Evolutionary conservation across 2,329 filamentous ascomycete species (phyloP).

Genomic region (Exophiala lecanii-corni): DNA sequence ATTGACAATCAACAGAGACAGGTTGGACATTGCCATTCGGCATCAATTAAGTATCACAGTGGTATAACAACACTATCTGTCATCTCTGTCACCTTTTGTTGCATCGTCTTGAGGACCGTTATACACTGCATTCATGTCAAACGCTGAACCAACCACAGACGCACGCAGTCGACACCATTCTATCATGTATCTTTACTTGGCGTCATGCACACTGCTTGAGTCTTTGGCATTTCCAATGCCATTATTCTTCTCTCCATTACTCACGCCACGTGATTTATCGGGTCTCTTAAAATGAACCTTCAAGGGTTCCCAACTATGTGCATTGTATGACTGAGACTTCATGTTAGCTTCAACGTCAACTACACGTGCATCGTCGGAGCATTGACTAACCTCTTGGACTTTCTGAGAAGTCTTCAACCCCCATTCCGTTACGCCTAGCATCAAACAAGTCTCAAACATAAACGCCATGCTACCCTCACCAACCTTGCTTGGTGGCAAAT

Average conservation of each 20-base stretch:
- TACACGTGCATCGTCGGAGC: no score
- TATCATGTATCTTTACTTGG: not conserved
- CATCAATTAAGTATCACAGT: no score
- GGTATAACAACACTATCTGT: no score
- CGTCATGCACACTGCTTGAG: conserved; percentile 20
- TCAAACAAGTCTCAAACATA: conserved; percentile 62
- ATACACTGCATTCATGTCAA: no score
- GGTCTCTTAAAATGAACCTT: conserved; percentile 59
- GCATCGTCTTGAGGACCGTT: no score
- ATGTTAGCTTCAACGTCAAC: no score
- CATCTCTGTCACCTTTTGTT: no score
- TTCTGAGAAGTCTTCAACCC: conserved; percentile 65
- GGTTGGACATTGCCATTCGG: no score
- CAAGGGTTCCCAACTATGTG: conserved; percentile 72
- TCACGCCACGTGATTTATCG: conserved; percentile 37
- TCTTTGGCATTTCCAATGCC: conserved; percentile 22
- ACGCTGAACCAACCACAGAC: no score
- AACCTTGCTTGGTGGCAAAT: conserved; percentile 53
- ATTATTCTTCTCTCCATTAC: conserved; percentile 19
- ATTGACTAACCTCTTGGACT: conserved; percentile 50
- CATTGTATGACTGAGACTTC: conserved; percentile 64
- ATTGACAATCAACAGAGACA: no score
- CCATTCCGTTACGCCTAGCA: conserved; percentile 71
- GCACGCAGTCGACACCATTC: no score
- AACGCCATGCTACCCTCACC: conserved; percentile 60